A percentile compares a stretch with the other conserved stretches of the same genome.
Evolutionary conservation across 805 yeast genomes (phyloP).

Genomic region (Cephaloascus fragrans): DNA sequence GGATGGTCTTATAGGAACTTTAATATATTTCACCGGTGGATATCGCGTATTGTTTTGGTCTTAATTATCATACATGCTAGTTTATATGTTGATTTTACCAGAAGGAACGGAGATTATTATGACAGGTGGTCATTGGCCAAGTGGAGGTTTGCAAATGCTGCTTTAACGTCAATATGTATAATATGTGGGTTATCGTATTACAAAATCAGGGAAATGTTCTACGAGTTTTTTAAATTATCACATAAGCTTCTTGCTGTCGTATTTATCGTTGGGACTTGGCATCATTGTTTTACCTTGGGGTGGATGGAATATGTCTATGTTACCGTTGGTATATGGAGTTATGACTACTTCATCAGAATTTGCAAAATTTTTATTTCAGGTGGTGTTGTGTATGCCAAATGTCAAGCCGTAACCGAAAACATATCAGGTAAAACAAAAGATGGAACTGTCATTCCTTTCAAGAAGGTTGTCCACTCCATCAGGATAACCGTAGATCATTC

Average conservation of each 20-base stretch:
- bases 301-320: constrained; percentile 30
- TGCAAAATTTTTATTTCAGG: constrained; percentile 17
- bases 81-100: constrained; percentile 26
- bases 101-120: constrained; percentile 20
- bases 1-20: constrained; percentile 24
- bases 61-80: constrained; percentile 27
- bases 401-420: constrained; percentile 8
- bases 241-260: constrained; percentile 31
- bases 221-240: constrained; percentile 34
- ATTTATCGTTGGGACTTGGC: constrained; percentile 35
- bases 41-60: constrained; percentile 27
- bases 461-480: constrained; percentile 1
- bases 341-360: constrained; percentile 28
- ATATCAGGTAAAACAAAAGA: not conserved
- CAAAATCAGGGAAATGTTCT: constrained; percentile 21
- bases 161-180: constrained; percentile 5
- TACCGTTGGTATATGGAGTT: constrained; percentile 26
- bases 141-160: constrained; percentile 36
- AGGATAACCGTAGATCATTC: constrained; percentile 7
- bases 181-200: constrained; percentile 19
- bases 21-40: constrained; percentile 27
- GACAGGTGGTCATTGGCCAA: constrained; percentile 25
- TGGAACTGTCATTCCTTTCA: not conserved
- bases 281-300: constrained; percentile 33
- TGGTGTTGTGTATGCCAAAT: constrained; percentile 11